Base-by-base conservation (phyloP, 2,329 filamentous ascomycete genomes). In the Paracorniculantispora psalliotae region DNA sequence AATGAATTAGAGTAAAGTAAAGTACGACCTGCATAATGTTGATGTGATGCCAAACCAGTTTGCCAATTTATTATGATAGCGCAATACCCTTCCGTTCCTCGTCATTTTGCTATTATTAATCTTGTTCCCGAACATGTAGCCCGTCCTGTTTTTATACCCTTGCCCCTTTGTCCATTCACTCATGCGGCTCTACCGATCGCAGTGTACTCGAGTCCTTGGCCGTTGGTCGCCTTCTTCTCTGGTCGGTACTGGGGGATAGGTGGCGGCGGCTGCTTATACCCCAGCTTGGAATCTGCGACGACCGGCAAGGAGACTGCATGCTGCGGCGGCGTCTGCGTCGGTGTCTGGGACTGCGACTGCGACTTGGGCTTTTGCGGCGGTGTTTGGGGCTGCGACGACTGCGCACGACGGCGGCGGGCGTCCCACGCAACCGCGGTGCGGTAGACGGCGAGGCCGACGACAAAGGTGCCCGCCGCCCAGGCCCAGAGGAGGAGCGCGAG, bases 401-500 rank as follows among this genome's bases (percentile, higher is more conserved):
- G 13, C 12, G 44, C 13, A 25, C 35, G 26, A 12, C 25, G n/a
- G 23, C 13, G 17, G 8, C 30, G 30, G 17, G 19, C 48, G 7
- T 52, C 61, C 1, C 63, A 63, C 12, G 67, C 58, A 1, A 71
- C 69, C 6, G 67, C 63, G 57, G 69, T 69, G 28, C 66, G 68
- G 65, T 82, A 84, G 13, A 78, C 57, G 74, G 77, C 81, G 52
- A 75, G 75, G 3, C 72, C 75, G 41, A 77, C 66, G 53, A 81
- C 35, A 69, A 86, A 92, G 50, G 79, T 81, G 15, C 79, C 81
- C 9, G 88, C 74, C 8, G 80, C 85, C 84, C 86, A 90, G 19
- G 82, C 72, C 83, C 89, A 93, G 61, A 88, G 72, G 61, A 87
- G 79, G 1, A 85, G 73, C 5, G 84, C 88, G 23, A 85, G 71